Evolutionary conservation across 2,329 filamentous ascomycete species (phyloP).

Genomic region (Saccharata proteae): DNA sequence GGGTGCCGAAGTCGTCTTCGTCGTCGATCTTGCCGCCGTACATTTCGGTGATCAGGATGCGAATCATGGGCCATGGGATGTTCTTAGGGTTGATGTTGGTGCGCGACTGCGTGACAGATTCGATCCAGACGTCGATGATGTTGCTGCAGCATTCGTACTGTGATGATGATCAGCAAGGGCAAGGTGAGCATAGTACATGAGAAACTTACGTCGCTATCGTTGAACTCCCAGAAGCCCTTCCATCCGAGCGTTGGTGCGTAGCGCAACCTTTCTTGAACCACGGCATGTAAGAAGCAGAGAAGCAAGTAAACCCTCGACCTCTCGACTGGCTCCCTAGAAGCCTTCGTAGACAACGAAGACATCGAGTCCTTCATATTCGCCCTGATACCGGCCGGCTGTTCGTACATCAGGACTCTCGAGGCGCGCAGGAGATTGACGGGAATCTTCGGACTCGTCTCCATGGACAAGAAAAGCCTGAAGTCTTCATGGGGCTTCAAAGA

Average conservation of each 20-base stretch:
- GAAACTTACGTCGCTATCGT: constrained; percentile 85
- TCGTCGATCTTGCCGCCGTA: constrained; percentile 98
- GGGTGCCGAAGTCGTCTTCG: constrained; percentile 65
- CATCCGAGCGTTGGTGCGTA: constrained; percentile 91
- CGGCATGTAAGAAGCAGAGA: constrained; percentile 87
- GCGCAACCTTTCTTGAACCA: constrained; percentile 85
- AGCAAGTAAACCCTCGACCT: constrained; percentile 81
- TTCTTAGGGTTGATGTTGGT: constrained; percentile 89
- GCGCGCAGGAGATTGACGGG: constrained; percentile 90
- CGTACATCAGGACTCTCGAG: constrained; percentile 90
- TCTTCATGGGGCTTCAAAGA: constrained; percentile 86
- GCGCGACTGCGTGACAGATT: constrained; percentile 66
- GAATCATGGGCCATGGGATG: constrained; percentile 93
- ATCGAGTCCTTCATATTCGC: constrained; percentile 99
- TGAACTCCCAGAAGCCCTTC: constrained; percentile 99
- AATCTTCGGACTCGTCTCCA: constrained; percentile 95
- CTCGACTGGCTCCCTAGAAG: constrained; percentile 76
- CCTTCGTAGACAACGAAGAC: constrained; percentile 64
- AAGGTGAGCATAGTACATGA: neutral
- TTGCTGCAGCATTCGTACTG: constrained; percentile 96
- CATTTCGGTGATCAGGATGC: constrained; percentile 80
- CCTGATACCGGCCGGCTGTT: constrained; percentile 90
- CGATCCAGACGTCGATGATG: constrained; percentile 92
- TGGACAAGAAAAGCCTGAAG: constrained; percentile 92
- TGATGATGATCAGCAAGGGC: constrained; percentile 19